Evolutionary conservation across 1,139 yeast genomes (phyloP).

Genomic region (Scheffersomyces stambukii): DNA sequence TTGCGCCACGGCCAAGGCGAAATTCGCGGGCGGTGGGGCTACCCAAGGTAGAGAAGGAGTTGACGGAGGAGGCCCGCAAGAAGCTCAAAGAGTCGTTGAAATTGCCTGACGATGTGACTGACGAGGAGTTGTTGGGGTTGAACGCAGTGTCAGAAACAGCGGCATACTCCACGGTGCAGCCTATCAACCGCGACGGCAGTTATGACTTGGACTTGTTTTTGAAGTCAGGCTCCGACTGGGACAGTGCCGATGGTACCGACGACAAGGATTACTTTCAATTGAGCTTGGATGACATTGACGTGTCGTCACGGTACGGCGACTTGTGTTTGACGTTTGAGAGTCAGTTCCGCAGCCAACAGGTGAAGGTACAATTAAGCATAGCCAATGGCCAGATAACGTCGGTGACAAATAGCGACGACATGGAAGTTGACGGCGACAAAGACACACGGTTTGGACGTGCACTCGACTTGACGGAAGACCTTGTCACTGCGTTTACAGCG

Average conservation of each 20-base stretch:
- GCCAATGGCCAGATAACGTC: conserved; percentile 25
- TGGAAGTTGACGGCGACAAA: conserved; percentile 18
- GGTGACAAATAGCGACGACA: conserved; percentile 9
- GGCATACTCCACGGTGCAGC: conserved; percentile 17
- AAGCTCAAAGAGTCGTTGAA: conserved; percentile 35
- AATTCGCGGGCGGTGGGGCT: conserved; percentile 8
- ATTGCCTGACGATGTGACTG: conserved; percentile 33
- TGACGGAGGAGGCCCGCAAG: conserved; percentile 20
- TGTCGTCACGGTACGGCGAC: conserved; percentile 17
- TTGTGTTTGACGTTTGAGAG: conserved; percentile 22
- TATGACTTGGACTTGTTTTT: conserved; percentile 19
- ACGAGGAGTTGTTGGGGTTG: conserved; percentile 37
- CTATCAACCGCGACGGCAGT: conserved; percentile 15
- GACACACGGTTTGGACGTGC: conserved; percentile 19
- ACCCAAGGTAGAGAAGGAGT: conserved; percentile 8
- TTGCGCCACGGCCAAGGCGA: conserved; percentile 9
- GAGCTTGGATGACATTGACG: conserved; percentile 22
- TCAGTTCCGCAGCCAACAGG: conserved; percentile 9
- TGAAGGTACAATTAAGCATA: conserved; percentile 21
- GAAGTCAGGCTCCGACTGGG: conserved; percentile 13
- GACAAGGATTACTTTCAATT: conserved; percentile 16
- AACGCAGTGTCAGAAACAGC: conserved; percentile 23
- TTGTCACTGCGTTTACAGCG: conserved; percentile 12
- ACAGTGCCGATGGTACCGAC: conserved; percentile 2
- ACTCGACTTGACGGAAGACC: conserved; percentile 32